Base-by-base conservation (phyloP, 768 basidiomycete species). In the Ramaria rubella region DNA sequence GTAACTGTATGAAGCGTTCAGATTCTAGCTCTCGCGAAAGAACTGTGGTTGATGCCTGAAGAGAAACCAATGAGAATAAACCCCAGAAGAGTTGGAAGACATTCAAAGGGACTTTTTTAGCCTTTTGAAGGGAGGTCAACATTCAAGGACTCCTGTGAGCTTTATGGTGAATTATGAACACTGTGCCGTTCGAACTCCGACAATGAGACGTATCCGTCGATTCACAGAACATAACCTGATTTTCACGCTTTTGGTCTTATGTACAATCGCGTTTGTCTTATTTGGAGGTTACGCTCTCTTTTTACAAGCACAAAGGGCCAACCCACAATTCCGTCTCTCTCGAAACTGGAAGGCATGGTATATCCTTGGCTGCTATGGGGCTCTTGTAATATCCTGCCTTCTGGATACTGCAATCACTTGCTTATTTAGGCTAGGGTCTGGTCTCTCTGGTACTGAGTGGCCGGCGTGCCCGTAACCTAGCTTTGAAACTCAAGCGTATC, bases 341-440 rank as follows among this genome's bases (percentile, higher is more conserved):
- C 8, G 27, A 24, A 56, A 56, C 33, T 56, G 55, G 55, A 56
- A 48, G 27, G 44, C 55, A 14, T 56, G 55, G 55, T 56, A 48
- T 21, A 56, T 56, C 30, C 11, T 56, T 30, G 55, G 55, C 21
- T 56, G 55, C 48, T 56, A 56, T 56, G 45, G 33, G n/a, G 44
- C 55, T 21, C 44, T 56, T 26, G 55, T 56, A 34, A 43, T 4
- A 1, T 42, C 1, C 8, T 3, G n/a, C 17, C 27, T 38, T n/a
- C n/a, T n/a, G n/a, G 12, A n/a, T 30, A 31, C 26, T 30, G 14
- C 27, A 44, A 38, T 15, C 19, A n/a, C 14, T 42, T 40, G 5
- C 43, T 54, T 24, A 49, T 46, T 51, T 19, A 33, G 3, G 15
- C 29, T 21, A 54, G 52, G 38, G 21, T 30, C 19, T 45, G 44